Percentiles rank a stretch among this genome's conserved stretches.
Conservation (phyloP, 2,329 filamentous ascomycete species). For the Ceratocystis huliohia region DNA sequence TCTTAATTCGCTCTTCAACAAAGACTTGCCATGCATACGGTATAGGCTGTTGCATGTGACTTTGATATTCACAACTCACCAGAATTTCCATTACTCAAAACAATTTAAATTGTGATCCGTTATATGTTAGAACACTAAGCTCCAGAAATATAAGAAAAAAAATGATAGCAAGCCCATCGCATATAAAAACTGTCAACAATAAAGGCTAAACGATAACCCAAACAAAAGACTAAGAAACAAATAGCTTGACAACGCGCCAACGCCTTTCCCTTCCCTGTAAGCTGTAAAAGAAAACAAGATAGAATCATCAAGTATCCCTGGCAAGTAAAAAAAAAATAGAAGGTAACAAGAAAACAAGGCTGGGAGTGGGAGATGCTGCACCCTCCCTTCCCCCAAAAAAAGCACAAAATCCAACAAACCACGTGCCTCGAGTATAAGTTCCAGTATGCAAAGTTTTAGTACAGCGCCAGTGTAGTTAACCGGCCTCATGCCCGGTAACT, state of each 20-base stretch:
- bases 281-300: neutral
- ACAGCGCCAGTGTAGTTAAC: neutral
- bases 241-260: conserved; percentile 2
- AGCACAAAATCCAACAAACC: conserved; percentile 8
- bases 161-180: neutral
- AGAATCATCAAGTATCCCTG: conserved; percentile 8
- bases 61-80: neutral
- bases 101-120: neutral
- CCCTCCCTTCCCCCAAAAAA: neutral
- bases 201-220: conserved; percentile 4
- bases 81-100: too few relatives aligned
- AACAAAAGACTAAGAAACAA: conserved; percentile 8
- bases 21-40: too few relatives aligned
- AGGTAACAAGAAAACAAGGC: neutral
- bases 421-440: neutral
- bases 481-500: neutral
- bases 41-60: neutral
- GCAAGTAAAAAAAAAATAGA: conserved; percentile 11
- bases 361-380: too few relatives aligned
- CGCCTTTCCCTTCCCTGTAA: conserved; percentile 5
- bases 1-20: too few relatives aligned
- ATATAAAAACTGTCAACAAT: neutral
- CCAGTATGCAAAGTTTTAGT: neutral
- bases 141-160: neutral
- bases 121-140: neutral